A percentile compares a stretch with the other conserved stretches of the same genome.
These are phyloP conservation scores for Leersia perrieri DNA, from an alignment of 176 grass and related monocot species.

Conservation along the genomic window DNA sequence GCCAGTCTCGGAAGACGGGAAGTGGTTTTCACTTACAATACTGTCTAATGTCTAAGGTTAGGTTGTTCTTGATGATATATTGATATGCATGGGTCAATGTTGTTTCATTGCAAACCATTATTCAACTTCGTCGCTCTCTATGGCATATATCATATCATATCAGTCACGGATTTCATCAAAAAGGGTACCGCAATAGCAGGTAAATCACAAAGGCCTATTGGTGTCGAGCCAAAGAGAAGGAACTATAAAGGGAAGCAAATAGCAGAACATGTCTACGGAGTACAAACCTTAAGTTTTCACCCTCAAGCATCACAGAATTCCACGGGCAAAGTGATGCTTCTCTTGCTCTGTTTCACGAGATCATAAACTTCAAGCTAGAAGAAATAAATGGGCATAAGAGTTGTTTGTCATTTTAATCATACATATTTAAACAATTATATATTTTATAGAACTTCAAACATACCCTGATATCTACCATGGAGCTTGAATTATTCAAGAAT, in stretches of 20 bases:
- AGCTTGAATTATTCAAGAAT: not conserved
- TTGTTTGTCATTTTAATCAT: not conserved
- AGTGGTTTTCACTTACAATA: no score
- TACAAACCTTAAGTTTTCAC: not conserved
- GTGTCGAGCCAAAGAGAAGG: not conserved
- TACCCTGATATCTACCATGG: not conserved
- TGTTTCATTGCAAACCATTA: no score
- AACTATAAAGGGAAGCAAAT: not conserved
- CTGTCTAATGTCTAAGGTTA: no score
- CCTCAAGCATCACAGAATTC: not conserved
- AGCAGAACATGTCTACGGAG: not conserved
- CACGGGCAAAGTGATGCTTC: not conserved
- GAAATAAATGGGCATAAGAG: not conserved
- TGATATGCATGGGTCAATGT: no score
- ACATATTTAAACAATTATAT: not conserved
- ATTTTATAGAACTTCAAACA: not conserved
- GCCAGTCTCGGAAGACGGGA: no score
- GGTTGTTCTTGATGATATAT: no score
- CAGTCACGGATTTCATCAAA: not conserved
- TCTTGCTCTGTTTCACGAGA: not conserved
- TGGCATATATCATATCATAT: constrained; percentile 3
- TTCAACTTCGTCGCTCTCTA: no score
- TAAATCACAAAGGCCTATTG: not conserved
- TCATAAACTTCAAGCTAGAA: constrained; percentile 9
- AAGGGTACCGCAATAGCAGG: not conserved